Evolutionary conservation across 257 asterid species (phyloP).

Genomic region (Solanum microdontum): DNA sequence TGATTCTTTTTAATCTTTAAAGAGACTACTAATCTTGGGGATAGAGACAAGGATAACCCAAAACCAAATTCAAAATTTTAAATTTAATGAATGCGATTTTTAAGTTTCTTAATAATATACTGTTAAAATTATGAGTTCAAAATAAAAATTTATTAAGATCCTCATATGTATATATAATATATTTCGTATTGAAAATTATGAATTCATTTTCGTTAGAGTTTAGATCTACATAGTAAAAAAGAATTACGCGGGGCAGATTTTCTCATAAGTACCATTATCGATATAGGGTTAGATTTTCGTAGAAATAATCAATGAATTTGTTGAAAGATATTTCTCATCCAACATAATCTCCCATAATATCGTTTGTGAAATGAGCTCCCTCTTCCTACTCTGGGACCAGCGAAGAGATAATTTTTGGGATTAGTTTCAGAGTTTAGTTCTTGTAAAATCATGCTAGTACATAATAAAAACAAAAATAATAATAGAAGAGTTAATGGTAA

Average conservation of each 20-base stretch:
- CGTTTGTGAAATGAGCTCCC: background rate
- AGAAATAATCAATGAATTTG: background rate
- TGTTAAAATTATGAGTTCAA: background rate
- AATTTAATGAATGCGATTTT: background rate
- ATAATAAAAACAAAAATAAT: too few relatives aligned
- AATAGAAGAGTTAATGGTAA: background rate
- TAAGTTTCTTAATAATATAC: background rate
- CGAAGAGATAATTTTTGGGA: background rate
- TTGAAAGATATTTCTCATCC: background rate
- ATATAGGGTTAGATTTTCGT: background rate
- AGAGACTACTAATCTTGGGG: background rate
- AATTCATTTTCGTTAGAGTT: background rate
- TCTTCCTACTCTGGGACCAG: background rate
- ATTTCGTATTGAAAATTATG: background rate
- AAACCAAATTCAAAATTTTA: background rate
- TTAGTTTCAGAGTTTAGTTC: background rate
- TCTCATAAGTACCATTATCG: background rate
- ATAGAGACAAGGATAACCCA: background rate
- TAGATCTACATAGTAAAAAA: background rate
- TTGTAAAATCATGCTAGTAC: background rate
- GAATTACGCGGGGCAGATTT: background rate
- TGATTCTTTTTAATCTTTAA: background rate
- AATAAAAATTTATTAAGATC: background rate
- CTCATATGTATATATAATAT: background rate
- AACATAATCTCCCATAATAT: background rate